Percentiles rank a stretch among this genome's conserved stretches.
These are phyloP conservation scores for Piper betle DNA, from an alignment of 164 flowering plant species.

Conservation along the genomic window DNA sequence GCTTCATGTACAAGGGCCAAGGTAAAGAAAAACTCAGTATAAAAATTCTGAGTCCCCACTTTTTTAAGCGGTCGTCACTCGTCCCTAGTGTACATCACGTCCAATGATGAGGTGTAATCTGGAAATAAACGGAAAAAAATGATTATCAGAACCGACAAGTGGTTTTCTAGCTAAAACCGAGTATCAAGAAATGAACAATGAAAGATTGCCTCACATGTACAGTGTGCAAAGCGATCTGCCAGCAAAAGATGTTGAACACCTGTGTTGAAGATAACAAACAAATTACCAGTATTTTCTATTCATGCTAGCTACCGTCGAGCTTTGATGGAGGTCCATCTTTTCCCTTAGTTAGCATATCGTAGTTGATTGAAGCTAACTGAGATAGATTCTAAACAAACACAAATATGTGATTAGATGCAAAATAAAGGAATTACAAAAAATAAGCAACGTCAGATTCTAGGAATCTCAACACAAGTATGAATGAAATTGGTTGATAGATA, in stretches of 20 bases:
- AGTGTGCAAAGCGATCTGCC: conserved; percentile 29
- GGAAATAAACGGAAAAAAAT: conserved; percentile 7
- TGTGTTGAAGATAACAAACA: conserved; percentile 1
- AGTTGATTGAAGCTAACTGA: conserved; percentile 94
- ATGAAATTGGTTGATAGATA: too few species aligned
- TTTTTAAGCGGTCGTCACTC: conserved; percentile 1
- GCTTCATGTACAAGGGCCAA: conserved; percentile 14
- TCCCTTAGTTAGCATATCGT: conserved; percentile 85
- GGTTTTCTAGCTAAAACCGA: too few species aligned
- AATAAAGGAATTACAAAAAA: background rate
- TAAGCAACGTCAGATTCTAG: too few species aligned
- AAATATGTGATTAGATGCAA: too few species aligned
- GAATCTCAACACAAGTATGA: too few species aligned
- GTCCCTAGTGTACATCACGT: conserved; percentile 12
- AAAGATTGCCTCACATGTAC: conserved; percentile 48
- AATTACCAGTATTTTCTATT: conserved; percentile 1
- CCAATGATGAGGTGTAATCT: conserved; percentile 30
- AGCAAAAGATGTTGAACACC: background rate
- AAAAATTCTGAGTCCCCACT: conserved; percentile 5
- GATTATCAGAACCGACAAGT: background rate
- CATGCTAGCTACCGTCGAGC: conserved; percentile 16
- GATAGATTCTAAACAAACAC: conserved; percentile 58
- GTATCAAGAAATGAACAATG: background rate
- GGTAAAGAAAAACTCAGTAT: conserved; percentile 10
- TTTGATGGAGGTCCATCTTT: conserved; percentile 58